Evolutionary conservation across 306 rosid genomes (phyloP).

Genomic region (Citrullus colocynthis): DNA sequence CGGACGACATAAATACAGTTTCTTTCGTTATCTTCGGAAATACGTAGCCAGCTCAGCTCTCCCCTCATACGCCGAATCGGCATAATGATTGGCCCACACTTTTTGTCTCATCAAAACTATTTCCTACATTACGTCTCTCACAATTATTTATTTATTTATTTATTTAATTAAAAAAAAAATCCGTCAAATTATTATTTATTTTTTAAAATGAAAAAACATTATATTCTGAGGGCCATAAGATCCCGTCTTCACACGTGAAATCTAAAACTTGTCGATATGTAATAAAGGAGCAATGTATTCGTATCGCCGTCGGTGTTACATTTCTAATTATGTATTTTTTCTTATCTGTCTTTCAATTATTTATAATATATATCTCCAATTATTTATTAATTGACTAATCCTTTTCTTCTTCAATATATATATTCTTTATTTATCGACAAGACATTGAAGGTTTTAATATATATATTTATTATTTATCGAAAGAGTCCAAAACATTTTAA

Average conservation of each 20-base stretch:
- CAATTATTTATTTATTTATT: background rate
- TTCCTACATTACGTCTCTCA: background rate
- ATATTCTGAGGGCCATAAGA: slow-evolving; percentile 2
- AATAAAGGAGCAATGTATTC: background rate
- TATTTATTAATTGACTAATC: background rate
- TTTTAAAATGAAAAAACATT: background rate
- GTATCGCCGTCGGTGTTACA: slow-evolving; percentile 8
- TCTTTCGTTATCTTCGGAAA: slow-evolving; percentile 18
- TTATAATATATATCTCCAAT: background rate
- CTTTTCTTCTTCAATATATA: background rate
- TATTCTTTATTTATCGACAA: background rate
- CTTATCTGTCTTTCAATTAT: background rate
- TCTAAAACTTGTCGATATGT: slow-evolving; percentile 1
- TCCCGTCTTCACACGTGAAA: slow-evolving; percentile 9
- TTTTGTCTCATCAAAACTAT: slow-evolving; percentile 5
- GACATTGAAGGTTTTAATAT: background rate
- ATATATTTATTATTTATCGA: no score
- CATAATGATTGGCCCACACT: slow-evolving; percentile 18
- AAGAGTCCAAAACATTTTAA: no score
- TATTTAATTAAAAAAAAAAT: background rate
- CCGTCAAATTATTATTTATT: background rate
- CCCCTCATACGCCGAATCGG: slow-evolving; percentile 12
- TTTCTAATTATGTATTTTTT: background rate
- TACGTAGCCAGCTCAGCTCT: slow-evolving; percentile 31
- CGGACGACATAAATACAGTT: slow-evolving; percentile 12